Evolutionary conservation across 2,329 filamentous ascomycete species (phyloP).

Genomic region (Zymoseptoria tritici): DNA sequence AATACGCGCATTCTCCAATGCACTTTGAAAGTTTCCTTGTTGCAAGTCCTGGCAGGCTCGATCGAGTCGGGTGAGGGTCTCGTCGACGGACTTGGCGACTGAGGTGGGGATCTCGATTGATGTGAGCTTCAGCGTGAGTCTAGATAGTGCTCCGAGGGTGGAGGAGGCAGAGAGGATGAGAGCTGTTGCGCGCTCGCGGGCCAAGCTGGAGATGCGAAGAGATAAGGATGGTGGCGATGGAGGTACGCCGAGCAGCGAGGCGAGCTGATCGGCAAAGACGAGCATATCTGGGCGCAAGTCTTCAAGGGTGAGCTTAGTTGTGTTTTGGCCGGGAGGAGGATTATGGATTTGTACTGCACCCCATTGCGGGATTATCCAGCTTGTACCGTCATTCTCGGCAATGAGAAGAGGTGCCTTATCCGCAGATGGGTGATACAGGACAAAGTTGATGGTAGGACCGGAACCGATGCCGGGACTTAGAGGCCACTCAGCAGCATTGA

Average conservation of each 20-base stretch:
- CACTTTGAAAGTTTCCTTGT: conserved; percentile 53
- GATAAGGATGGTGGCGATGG: conserved; percentile 70
- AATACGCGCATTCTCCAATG: conserved; percentile 70
- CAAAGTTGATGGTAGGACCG: conserved; percentile 92
- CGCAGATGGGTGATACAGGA: conserved; percentile 77
- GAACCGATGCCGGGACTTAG: conserved; percentile 86
- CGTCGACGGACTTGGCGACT: conserved; percentile 77
- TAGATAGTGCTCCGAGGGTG: conserved; percentile 84
- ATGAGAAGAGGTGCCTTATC: conserved; percentile 53
- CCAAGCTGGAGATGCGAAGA: conserved; percentile 73
- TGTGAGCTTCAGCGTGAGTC: conserved; percentile 72
- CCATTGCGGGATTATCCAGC: conserved; percentile 96
- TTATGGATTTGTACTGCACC: conserved; percentile 69
- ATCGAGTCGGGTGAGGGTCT: conserved; percentile 69
- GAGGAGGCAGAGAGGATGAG: conserved; percentile 84
- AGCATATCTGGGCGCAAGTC: conserved; percentile 73
- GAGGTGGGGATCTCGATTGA: conserved; percentile 85
- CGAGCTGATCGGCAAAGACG: conserved; percentile 82
- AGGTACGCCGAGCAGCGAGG: conserved; percentile 80
- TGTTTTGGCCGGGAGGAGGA: conserved; percentile 32
- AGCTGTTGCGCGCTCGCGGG: conserved; percentile 76
- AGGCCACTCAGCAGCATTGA: conserved; percentile 97
- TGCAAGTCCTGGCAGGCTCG: conserved; percentile 65
- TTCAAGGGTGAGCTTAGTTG: conserved; percentile 50
- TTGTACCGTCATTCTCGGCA: conserved; percentile 55